A percentile compares a stretch with the other conserved stretches of the same genome.
phyloP scores from a whole-genome alignment of 306 rosid genomes.

The Rubus parviflorus region DNA sequence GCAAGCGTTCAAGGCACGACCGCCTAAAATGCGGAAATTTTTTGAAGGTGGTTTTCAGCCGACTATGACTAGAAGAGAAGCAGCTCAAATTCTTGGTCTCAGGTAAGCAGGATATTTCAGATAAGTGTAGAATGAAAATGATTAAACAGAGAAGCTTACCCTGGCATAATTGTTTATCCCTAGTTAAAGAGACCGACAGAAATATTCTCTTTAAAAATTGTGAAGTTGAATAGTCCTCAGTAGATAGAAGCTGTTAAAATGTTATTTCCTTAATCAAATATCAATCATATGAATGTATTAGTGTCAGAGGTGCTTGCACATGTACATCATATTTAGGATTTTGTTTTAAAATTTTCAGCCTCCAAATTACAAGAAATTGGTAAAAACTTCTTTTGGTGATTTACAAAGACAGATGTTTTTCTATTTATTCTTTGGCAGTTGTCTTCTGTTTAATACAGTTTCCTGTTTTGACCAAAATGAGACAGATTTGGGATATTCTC shows the following conservation, averaged over 20 bases:
- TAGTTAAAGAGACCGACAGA: background rate
- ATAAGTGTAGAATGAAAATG: background rate
- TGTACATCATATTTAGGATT: background rate
- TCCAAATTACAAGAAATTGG: background rate
- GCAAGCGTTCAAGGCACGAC: constrained; percentile 68
- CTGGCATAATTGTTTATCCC: background rate
- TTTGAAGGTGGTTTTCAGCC: constrained; percentile 76
- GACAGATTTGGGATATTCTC: background rate
- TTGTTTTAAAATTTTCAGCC: background rate
- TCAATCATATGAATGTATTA: background rate
- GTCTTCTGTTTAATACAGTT: background rate
- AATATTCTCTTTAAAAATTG: background rate
- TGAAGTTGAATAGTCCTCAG: too few relatives aligned
- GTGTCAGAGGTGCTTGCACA: background rate
- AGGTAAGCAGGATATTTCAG: constrained; percentile 42
- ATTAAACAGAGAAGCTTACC: background rate
- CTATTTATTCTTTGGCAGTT: background rate
- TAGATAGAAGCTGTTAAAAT: background rate
- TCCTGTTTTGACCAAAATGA: background rate
- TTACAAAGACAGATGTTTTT: background rate
- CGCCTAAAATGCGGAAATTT: constrained; percentile 56
- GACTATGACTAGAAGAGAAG: constrained; percentile 69
- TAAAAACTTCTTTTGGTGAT: background rate
- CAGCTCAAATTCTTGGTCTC: constrained; percentile 71
- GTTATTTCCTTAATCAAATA: background rate